Evolutionary conservation across 2,329 filamentous ascomycete genomes (phyloP), one percentile per base, ranked within the genome.

Genomic region (Verticillium longisporum): DNA sequence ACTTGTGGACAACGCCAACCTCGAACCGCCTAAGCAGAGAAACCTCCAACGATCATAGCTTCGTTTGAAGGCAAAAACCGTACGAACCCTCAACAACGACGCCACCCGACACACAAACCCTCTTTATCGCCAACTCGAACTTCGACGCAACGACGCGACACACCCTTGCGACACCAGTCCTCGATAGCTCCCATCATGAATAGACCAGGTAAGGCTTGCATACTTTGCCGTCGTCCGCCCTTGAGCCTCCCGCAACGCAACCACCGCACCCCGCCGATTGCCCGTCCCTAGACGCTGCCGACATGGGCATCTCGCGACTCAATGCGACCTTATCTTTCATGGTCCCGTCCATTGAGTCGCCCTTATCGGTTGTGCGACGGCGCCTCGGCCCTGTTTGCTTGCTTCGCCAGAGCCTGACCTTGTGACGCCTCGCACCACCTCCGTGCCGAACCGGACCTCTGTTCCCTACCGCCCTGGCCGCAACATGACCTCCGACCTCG

Each of bases 171-270:
- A 50, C 45, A 50, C 15, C n/a, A 50, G 21, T n/a, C 45, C 21
- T 50, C 45, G 60, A 56, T 18, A 65, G 34, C 45, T 66, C 64
- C 70, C 74, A 78, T 73, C 71, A 85, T 85, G 83, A 85, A 85
- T 74, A 79, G 83, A 78, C 79, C 81, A 84, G 83, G 83, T 85
- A 85, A 73, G 78, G 59, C 53, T 62, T 55, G 62, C 59, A 55
- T 58, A 62, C 58, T 50, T 50, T 50, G 45, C 58, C 36, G 56
- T 59, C 63, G 59, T 63, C 63, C 64, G 61, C 65, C 64, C 58
- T 61, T 63, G 59, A 50, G 45, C n/a, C 45, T 50, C 45, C 45
- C 18, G 45, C 18, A 26, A n/a, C 45, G 45, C 45, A 26, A 26
- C 18, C 34, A 41, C 32, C 37, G 36, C 62, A 50, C 64, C 63